Conservation (phyloP, 305 asterid genomes). For the Fraxinus dipetala region DNA sequence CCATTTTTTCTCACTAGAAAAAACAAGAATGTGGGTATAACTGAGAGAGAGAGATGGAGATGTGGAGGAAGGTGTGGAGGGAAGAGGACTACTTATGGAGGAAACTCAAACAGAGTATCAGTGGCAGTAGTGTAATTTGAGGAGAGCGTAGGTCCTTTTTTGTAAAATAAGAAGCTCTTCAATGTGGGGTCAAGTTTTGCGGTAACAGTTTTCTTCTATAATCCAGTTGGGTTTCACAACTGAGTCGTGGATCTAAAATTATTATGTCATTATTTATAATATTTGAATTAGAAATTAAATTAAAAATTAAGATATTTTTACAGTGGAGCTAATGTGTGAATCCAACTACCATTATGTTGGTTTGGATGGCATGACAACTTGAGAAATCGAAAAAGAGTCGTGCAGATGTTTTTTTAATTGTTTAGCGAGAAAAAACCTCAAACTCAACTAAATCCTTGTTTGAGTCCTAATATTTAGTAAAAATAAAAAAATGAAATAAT, state of each 20-base stretch:
- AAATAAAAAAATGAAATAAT: too few relatives aligned
- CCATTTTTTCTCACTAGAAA: slow-evolving; percentile 38
- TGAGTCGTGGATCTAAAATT: neutral
- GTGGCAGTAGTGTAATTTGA: slow-evolving; percentile 64
- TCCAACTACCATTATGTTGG: neutral
- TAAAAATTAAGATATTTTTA: neutral
- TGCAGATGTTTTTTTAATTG: neutral
- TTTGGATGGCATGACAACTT: neutral
- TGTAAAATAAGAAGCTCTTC: slow-evolving; percentile 18
- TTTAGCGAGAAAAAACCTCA: neutral
- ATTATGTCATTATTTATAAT: neutral
- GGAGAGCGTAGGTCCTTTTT: neutral
- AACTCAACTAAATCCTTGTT: neutral
- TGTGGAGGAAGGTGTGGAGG: slow-evolving; percentile 41
- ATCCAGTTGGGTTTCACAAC: neutral
- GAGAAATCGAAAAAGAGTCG: neutral
- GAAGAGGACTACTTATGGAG: slow-evolving; percentile 66
- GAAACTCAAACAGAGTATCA: slow-evolving; percentile 23
- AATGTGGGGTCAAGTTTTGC: neutral
- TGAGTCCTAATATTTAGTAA: too few relatives aligned
- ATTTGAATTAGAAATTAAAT: neutral
- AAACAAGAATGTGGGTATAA: neutral
- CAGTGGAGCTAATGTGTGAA: neutral
- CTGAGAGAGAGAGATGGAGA: slow-evolving; percentile 7
- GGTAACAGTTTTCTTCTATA: neutral